Evolutionary conservation across 108 stramenopile genomes (phyloP), one percentile per base, ranked within the genome.

Genomic region (Cyclotella choctawhatcheeana): DNA sequence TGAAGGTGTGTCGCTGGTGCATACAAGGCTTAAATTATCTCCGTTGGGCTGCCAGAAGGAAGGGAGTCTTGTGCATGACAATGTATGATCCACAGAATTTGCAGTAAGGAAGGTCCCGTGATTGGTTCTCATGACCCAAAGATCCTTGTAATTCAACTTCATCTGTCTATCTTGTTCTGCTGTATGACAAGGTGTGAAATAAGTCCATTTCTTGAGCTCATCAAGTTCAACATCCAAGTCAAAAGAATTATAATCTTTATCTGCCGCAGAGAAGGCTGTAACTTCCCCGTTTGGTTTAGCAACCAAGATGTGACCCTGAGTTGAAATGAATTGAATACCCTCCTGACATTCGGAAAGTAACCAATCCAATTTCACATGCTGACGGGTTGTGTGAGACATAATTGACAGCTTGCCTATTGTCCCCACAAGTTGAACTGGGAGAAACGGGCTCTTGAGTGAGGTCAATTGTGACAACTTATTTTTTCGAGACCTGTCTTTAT

Each of bases 21-120:
- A 85, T 0, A 59, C 67, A 1, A 89, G 75, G 25, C 82, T 79
- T 8, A 84, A 70, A 8, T 77, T 55, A 27, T 74, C 65, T 37
- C 72, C 59, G 44, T 70, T 48, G 0, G 73, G 58, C 68, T 83
- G 79, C 88, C 88, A 89, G 62, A 85, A 89, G 5, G 82, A 66
- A 0, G 88, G 84, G 17, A 64, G 35, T 32, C 58, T 68, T 22
- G 84, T 80, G 32, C 77, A 76, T 13, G 68, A 72, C 14, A 86
- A 29, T 12, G 67, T 53, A 30, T 76, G 70, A 31, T 51, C 48
- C n/a, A 43, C 14, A 12, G 66, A 34, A 44, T 80, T 79, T 18
- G 71, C 58, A 26, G 82, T 74, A 35, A 89, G 69, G 48, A 73
- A 89, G 25, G 58, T 58, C 2, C 84, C 84, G 51, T 81, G 64